phyloP scores from a whole-genome alignment of 495 filamentous ascomycete species.

The Penicillium riverlandense region DNA sequence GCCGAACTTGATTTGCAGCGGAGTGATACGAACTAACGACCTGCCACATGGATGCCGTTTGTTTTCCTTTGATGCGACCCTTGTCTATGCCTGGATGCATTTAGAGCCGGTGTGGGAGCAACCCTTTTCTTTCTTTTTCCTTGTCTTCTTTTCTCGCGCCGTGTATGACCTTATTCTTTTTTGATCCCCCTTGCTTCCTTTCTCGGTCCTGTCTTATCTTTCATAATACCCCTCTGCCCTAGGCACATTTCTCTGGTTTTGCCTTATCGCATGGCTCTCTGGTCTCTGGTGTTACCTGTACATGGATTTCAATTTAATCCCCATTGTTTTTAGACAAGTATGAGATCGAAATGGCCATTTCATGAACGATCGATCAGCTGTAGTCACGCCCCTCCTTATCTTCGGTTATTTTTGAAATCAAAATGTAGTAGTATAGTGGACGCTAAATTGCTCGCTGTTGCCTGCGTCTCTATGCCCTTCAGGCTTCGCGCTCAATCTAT shows the following conservation, averaged over 20 bases:
- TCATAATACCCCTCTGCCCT: slow-evolving; percentile 29
- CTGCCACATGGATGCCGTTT: slow-evolving; percentile 5
- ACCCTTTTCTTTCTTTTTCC: slow-evolving; percentile 10
- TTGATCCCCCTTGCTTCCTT: slow-evolving; percentile 9
- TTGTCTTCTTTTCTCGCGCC: slow-evolving; percentile 4
- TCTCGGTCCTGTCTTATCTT: slow-evolving; percentile 32
- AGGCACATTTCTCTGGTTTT: slow-evolving; percentile 2
- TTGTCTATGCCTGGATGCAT: slow-evolving; percentile 30
- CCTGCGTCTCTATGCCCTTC: too few species aligned
- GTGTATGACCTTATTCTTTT: slow-evolving; percentile 7
- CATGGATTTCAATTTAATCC: neutral
- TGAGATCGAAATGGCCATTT: too few species aligned
- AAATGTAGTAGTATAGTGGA: too few species aligned
- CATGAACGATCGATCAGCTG: too few species aligned
- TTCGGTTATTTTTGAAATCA: too few species aligned
- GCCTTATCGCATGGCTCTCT: neutral
- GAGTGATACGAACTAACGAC: slow-evolving; percentile 16
- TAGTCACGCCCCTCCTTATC: too few species aligned
- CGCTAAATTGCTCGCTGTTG: too few species aligned
- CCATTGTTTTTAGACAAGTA: too few species aligned
- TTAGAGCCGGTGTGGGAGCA: slow-evolving; percentile 12
- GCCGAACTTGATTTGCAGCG: too few species aligned
- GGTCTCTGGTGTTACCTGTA: neutral
- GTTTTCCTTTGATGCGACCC: slow-evolving; percentile 9
- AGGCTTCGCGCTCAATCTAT: too few species aligned